These are phyloP conservation scores for Davidsoniella neocaledoniae DNA, from an alignment of 2,329 filamentous ascomycete species.

Conservation along the genomic window DNA sequence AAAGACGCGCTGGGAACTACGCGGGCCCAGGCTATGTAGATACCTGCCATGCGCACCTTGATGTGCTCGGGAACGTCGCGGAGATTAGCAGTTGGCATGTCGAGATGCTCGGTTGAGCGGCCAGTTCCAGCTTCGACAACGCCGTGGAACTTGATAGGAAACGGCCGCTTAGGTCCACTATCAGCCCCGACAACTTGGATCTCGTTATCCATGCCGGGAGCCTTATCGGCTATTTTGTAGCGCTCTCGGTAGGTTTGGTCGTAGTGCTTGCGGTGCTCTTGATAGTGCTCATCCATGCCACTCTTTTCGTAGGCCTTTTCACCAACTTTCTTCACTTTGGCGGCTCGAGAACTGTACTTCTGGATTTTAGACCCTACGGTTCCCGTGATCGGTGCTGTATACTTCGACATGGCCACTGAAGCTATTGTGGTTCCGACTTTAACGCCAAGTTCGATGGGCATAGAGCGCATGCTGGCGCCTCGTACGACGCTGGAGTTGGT, in stretches of 20 bases:
- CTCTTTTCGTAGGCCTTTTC: conserved; percentile 20
- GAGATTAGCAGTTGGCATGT: conserved; percentile 38
- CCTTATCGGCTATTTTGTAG: neutral
- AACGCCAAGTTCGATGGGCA: conserved; percentile 49
- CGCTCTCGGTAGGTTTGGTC: conserved; percentile 1
- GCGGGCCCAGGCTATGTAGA: conserved; percentile 49
- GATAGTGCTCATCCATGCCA: conserved; percentile 17
- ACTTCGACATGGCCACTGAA: conserved; percentile 6
- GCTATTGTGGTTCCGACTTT: conserved; percentile 37
- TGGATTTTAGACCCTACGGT: conserved; percentile 21
- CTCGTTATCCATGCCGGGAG: conserved; percentile 2
- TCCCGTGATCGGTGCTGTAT: conserved; percentile 17
- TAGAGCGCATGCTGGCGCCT: conserved; percentile 45
- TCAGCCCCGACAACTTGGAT: conserved; percentile 28
- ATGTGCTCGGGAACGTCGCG: conserved; percentile 34
- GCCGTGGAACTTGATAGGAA: conserved; percentile 35
- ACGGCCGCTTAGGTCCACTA: conserved; percentile 33
- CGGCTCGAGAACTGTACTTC: conserved; percentile 16
- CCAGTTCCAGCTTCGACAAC: conserved; percentile 30
- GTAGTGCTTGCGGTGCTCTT: conserved; percentile 19
- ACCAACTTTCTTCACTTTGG: conserved; percentile 16
- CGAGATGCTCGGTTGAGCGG: conserved; percentile 23
- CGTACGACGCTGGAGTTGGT: conserved; percentile 42
- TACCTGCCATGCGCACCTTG: conserved; percentile 36
- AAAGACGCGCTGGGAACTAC: conserved; percentile 19